Conservation (phyloP, 257 asterid species). For the Nemophila menziesii region DNA sequence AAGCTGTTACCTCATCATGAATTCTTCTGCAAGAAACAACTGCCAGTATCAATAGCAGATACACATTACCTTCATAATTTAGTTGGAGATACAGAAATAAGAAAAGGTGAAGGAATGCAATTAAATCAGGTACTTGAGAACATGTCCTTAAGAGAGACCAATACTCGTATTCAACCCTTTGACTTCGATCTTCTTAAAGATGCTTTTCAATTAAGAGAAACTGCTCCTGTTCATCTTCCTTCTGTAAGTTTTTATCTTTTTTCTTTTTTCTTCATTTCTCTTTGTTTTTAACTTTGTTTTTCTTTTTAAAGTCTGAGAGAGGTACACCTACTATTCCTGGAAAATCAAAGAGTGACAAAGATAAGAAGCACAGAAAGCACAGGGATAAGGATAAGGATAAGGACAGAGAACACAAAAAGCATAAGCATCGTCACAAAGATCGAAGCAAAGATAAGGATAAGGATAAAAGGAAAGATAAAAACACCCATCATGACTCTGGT, state of each 20-base stretch:
- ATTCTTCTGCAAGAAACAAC: conserved; percentile 87
- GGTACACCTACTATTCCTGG: conserved; percentile 83
- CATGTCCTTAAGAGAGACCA: conserved; percentile 45
- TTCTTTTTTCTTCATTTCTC: not conserved
- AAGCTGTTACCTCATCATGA: conserved; percentile 77
- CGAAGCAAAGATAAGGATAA: conserved; percentile 74
- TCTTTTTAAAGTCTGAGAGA: conserved; percentile 66
- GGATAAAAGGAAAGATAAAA: conserved; percentile 69
- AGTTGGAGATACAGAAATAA: conserved; percentile 90
- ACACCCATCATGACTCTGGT: conserved; percentile 73
- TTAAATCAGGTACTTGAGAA: conserved; percentile 70
- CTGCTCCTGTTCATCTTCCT: conserved; percentile 66
- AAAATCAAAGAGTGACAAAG: conserved; percentile 64
- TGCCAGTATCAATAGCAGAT: conserved; percentile 74
- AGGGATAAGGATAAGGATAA: conserved; percentile 36
- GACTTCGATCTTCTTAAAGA: conserved; percentile 63
- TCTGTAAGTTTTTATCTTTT: conserved; percentile 37
- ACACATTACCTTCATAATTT: conserved; percentile 89
- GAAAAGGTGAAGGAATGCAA: conserved; percentile 95
- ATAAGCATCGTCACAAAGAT: conserved; percentile 91
- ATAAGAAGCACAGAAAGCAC: conserved; percentile 88
- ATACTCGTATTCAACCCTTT: conserved; percentile 62
- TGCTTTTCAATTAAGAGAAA: conserved; percentile 83
- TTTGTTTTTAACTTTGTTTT: conserved; percentile 1
- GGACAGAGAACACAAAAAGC: conserved; percentile 90